Base-by-base conservation (phyloP, 1,284 basidiomycete species). In the Ganoderma lucidum region DNA sequence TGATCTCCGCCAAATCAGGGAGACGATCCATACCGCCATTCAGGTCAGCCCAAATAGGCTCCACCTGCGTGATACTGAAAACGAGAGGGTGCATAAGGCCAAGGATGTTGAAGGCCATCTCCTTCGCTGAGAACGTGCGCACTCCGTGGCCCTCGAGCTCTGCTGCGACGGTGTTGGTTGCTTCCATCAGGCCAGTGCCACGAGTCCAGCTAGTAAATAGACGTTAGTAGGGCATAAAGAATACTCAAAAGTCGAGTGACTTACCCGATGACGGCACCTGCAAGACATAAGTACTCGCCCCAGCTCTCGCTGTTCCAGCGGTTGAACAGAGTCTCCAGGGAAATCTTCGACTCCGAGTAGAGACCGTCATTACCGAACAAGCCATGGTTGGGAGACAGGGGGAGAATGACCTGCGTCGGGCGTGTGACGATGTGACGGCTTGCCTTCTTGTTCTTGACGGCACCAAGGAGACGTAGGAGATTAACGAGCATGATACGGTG, bases 41-140 rank as follows among this genome's bases (percentile, higher is more conserved):
- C 73, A 98, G 86, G 80, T 99, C 96, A 63, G 96, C 97, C 96
- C 97, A 98, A 78, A 99, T 96, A 8, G 97, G 97, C 80, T 99
- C 97, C 68, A 99, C 97, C 81, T 99, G 98, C n/a, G 97, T 98
- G 79, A 99, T 97, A 81, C 97, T 98, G 88, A 99, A 99, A 64
- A 99, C 89, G n/a, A 99, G 90, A 56, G 98, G 97, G 81, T 99
- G 98, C 96, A 99, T 98, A 61, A 97, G 88, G 75, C 97, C 98
- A 68, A 99, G 92, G 77, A 99, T 96, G 84, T 99, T 99, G 91
- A 99, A 99, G 3, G 97, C 96, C 97, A 99, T 99, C 85, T 99
- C 97, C 85, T 98, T 98, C 62, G 97, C 94, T 3, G 96, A 98
- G 90, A 99, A 99, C 5, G 98, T 99, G 75, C 97, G 91, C 71